A percentile compares a stretch with the other conserved stretches of the same genome.
These are phyloP conservation scores for Fusarium albosuccineum DNA, from an alignment of 2,329 filamentous ascomycete species.

Conservation along the genomic window DNA sequence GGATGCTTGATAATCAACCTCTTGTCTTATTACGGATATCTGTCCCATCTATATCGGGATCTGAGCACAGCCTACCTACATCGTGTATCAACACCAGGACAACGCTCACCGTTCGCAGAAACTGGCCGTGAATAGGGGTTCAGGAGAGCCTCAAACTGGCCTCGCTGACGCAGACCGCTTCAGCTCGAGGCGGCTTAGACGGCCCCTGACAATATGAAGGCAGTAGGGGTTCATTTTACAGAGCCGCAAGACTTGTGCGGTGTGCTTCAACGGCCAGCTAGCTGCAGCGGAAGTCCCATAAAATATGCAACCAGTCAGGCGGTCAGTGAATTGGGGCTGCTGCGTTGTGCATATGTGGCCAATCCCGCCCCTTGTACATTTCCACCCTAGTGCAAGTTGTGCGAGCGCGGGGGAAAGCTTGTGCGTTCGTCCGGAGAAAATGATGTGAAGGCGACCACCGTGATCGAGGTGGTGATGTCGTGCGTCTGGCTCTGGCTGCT, in stretches of 20 bases:
- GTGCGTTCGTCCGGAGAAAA: conserved; percentile 24
- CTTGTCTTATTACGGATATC: conserved; percentile 10
- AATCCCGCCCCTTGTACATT: conserved; percentile 36
- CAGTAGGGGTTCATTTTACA: conserved; percentile 46
- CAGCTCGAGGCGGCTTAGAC: conserved; percentile 34
- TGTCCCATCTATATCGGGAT: conserved; percentile 6
- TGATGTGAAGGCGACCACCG: conserved; percentile 8
- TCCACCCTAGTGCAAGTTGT: conserved; percentile 41
- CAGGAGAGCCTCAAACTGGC: conserved; percentile 24
- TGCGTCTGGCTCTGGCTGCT: conserved; percentile 11
- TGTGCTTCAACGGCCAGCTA: conserved; percentile 46
- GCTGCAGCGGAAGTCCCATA: conserved; percentile 49
- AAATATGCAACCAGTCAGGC: conserved; percentile 50
- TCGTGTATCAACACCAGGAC: conserved; percentile 29
- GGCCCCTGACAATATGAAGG: conserved; percentile 42
- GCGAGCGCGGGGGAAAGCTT: conserved; percentile 35
- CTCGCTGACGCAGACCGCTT: conserved; percentile 28
- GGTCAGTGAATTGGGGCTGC: conserved; percentile 44
- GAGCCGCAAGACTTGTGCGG: conserved; percentile 46
- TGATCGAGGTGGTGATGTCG: conserved; percentile 19
- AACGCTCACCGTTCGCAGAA: conserved; percentile 17
- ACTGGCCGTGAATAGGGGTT: conserved; percentile 34
- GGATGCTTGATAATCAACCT: too few species aligned
- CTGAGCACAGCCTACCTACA: conserved; percentile 18
- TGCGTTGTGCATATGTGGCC: conserved; percentile 37